Percentiles rank a stretch among this genome's conserved stretches.
These are phyloP conservation scores for Marasmius oreades DNA, from an alignment of 1,284 basidiomycete genomes.

Conservation along the genomic window DNA sequence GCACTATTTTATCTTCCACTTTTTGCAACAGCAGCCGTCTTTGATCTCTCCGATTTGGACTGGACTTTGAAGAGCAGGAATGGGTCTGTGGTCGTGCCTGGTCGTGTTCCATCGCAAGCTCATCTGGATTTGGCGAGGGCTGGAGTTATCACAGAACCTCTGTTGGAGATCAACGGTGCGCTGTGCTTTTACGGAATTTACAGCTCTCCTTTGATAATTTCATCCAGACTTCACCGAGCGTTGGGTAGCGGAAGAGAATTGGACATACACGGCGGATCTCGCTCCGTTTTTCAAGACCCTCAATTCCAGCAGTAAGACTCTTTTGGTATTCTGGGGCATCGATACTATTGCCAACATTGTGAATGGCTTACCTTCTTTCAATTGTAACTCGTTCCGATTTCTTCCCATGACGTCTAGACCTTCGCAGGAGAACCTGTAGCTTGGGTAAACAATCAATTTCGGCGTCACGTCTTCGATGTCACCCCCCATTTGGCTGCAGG, in stretches of 20 bases:
- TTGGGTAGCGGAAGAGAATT: slow-evolving; percentile 57
- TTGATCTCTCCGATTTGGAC: slow-evolving; percentile 40
- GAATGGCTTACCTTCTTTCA: background rate
- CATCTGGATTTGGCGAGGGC: slow-evolving; percentile 52
- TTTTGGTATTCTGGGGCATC: slow-evolving; percentile 59
- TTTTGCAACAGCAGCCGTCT: slow-evolving; percentile 22
- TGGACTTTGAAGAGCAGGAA: slow-evolving; percentile 56
- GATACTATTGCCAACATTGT: slow-evolving; percentile 57
- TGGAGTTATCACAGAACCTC: slow-evolving; percentile 52
- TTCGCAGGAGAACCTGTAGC: slow-evolving; percentile 48
- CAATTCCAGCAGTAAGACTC: slow-evolving; percentile 26
- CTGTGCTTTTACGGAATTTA: background rate
- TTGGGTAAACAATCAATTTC: slow-evolving; percentile 59
- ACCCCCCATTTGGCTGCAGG: slow-evolving; percentile 34
- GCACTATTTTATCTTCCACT: background rate
- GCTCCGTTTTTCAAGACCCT: slow-evolving; percentile 34
- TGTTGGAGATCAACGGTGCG: slow-evolving; percentile 53
- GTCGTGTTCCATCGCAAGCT: slow-evolving; percentile 47
- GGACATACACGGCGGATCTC: slow-evolving; percentile 60
- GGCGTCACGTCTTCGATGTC: slow-evolving; percentile 52
- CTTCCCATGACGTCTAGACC: slow-evolving; percentile 28
- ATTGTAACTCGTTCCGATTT: background rate
- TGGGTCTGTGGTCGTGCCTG: slow-evolving; percentile 51
- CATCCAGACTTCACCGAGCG: slow-evolving; percentile 49
- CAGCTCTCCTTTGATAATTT: slow-evolving; percentile 3